phyloP scores from a whole-genome alignment of 306 rosid genomes.

The Hippophae rhamnoides region DNA sequence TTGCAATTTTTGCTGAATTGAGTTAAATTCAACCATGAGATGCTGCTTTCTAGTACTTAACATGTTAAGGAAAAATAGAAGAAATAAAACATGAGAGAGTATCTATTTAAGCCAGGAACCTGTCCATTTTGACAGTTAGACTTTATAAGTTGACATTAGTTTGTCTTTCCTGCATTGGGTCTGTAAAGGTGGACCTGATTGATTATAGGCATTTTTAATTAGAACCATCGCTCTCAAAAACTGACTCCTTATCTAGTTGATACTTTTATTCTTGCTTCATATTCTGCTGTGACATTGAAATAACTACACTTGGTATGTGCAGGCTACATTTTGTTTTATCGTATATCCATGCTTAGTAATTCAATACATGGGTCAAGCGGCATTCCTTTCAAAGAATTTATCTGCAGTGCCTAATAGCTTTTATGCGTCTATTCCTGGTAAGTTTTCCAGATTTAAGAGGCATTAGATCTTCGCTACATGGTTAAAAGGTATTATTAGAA shows the following conservation, averaged over 20 bases:
- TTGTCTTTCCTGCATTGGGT: constrained; percentile 7
- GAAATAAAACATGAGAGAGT: background rate
- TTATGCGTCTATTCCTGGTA: constrained; percentile 84
- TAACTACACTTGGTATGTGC: constrained; percentile 23
- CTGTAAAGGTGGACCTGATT: background rate
- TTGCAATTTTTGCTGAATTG: no score
- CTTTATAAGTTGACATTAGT: constrained; percentile 9
- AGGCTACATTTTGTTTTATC: constrained; percentile 59
- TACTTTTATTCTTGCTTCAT: background rate
- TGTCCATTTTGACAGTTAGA: constrained; percentile 8
- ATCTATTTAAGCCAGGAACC: background rate
- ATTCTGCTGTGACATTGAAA: background rate
- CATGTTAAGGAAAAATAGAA: background rate
- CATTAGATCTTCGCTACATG: constrained; percentile 10
- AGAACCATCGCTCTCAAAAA: background rate
- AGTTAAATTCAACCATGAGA: background rate
- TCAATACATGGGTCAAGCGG: constrained; percentile 95
- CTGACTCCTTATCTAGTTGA: background rate
- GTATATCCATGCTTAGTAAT: constrained; percentile 70
- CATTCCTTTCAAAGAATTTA: constrained; percentile 69
- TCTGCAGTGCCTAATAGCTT: constrained; percentile 59
- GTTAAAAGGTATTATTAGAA: constrained; percentile 10
- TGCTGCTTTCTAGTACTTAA: background rate
- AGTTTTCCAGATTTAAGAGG: constrained; percentile 22
- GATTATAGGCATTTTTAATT: background rate